Evolutionary conservation across 2,329 filamentous ascomycete genomes (phyloP).

Genomic region (Aspergillus fumigatiaffinis): DNA sequence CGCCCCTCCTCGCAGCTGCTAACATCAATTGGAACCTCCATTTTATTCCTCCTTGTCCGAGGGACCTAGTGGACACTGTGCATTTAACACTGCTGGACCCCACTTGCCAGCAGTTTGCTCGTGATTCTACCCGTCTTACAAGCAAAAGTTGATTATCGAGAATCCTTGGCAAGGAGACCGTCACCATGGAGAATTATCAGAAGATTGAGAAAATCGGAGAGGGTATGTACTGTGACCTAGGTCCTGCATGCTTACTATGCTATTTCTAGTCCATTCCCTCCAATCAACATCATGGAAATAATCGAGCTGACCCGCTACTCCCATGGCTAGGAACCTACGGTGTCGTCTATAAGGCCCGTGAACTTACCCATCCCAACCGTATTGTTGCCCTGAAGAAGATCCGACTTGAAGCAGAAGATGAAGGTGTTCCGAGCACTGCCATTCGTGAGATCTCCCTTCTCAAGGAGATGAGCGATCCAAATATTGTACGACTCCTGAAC

Average conservation of each 20-base stretch:
- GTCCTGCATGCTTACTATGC: neutral
- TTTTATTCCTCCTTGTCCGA: neutral
- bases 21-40: neutral
- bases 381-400: conserved; percentile 96
- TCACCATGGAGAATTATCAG: conserved; percentile 86
- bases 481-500: conserved; percentile 83
- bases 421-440: conserved; percentile 86
- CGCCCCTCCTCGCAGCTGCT: neutral
- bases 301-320: neutral
- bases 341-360: conserved; percentile 90
- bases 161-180: neutral
- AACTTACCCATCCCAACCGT: conserved; percentile 74
- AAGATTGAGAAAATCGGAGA: conserved; percentile 96
- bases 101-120: neutral
- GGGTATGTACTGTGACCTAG: conserved; percentile 54
- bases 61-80: neutral
- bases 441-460: conserved; percentile 92
- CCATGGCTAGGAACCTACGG: conserved; percentile 72
- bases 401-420: conserved; percentile 89
- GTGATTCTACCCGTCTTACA: neutral
- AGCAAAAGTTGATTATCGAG: neutral
- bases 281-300: neutral
- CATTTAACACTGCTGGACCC: neutral
- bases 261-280: neutral
- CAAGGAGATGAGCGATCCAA: conserved; percentile 90